These are phyloP conservation scores for Aspergillus transmontanensis DNA, from an alignment of 2,329 filamentous ascomycete genomes.

Conservation along the genomic window DNA sequence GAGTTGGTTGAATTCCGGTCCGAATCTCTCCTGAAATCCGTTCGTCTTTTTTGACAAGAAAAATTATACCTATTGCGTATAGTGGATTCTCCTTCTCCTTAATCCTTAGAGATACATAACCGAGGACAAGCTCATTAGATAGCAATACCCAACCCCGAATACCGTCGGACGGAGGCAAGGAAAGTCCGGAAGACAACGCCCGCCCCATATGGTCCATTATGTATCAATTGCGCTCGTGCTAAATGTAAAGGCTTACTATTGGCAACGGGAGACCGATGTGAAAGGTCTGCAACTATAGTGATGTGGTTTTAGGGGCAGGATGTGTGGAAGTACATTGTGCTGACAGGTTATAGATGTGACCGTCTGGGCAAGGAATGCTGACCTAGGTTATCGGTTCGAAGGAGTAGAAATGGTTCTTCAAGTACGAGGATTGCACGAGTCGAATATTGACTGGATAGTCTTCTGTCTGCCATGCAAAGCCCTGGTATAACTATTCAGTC, in stretches of 20 bases:
- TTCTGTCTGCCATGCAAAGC: conserved; percentile 27
- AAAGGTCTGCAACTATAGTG: conserved; percentile 8
- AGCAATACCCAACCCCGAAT: neutral
- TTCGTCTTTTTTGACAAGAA: too few species aligned
- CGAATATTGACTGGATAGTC: conserved; percentile 30
- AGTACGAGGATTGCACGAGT: conserved; percentile 25
- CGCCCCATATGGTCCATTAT: conserved; percentile 19
- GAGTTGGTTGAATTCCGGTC: too few species aligned
- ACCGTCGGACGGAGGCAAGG: neutral
- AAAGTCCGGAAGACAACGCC: neutral
- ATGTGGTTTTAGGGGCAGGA: neutral
- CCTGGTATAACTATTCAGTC: neutral
- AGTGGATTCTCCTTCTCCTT: too few species aligned
- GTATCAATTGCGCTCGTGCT: conserved; percentile 26
- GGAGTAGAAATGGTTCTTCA: conserved; percentile 20
- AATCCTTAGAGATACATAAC: neutral
- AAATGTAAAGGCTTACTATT: conserved; percentile 28
- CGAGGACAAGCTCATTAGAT: neutral
- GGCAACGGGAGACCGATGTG: conserved; percentile 7
- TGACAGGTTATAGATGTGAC: conserved; percentile 36
- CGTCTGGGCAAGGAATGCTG: conserved; percentile 47
- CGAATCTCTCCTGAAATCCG: too few species aligned
- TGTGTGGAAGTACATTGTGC: neutral
- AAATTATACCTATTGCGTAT: too few species aligned
- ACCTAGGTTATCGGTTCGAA: conserved; percentile 38